phyloP scores from a whole-genome alignment of 345 rosid species.

The Gossypium raimondii region DNA sequence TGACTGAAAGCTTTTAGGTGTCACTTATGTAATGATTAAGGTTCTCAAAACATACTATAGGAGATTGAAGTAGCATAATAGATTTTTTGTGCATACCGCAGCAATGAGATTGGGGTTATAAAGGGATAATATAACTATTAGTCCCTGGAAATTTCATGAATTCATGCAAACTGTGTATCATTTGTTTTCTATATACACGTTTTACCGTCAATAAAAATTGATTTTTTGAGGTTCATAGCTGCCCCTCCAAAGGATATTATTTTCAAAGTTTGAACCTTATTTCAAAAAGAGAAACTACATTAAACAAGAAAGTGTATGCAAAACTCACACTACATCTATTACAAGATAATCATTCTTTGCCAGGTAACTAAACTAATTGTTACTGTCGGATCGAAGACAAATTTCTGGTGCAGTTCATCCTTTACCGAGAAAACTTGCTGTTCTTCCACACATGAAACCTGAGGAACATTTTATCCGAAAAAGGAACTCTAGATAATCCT shows the following conservation, averaged over 20 bases:
- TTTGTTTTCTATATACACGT: too few species aligned
- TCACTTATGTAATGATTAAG: too few species aligned
- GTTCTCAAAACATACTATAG: too few species aligned
- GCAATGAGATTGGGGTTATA: not conserved
- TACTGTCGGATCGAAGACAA: not conserved
- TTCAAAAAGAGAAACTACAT: not conserved
- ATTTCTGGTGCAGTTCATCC: not conserved
- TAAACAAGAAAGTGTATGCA: not conserved
- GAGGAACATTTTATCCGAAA: not conserved
- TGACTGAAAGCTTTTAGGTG: not conserved
- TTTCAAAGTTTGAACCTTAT: too few species aligned
- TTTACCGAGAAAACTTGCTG: not conserved
- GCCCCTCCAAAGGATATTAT: too few species aligned
- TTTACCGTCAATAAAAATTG: too few species aligned
- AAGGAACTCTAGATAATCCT: not conserved
- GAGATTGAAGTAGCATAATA: too few species aligned
- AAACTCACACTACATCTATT: not conserved
- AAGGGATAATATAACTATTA: not conserved
- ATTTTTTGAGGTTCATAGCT: too few species aligned
- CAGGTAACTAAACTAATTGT: not conserved
- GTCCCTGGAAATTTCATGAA: not conserved
- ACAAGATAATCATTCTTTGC: not conserved
- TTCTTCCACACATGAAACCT: not conserved
- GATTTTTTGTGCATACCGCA: too few species aligned
- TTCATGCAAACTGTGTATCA: not conserved